Conservation (phyloP, 164 flowering plant genomes). For the Platanus orientalis region DNA sequence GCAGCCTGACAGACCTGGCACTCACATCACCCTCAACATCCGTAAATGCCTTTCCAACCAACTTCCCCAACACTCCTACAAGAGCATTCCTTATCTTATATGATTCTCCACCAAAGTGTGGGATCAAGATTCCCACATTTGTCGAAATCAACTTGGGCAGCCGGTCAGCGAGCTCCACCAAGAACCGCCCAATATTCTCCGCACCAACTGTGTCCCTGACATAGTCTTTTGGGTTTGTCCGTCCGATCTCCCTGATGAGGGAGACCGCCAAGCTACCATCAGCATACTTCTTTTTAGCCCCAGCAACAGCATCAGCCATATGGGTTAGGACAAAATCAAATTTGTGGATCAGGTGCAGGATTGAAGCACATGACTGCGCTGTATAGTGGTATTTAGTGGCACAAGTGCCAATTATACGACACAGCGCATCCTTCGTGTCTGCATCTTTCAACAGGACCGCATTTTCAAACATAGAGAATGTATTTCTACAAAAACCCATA, state of each 20-base stretch:
- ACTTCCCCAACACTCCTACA: slow-evolving; percentile 83
- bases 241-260: slow-evolving; percentile 84
- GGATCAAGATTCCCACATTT: slow-evolving; percentile 75
- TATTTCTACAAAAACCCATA: slow-evolving; percentile 45
- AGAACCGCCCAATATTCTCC: slow-evolving; percentile 87
- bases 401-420: slow-evolving; percentile 84
- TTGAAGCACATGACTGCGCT: slow-evolving; percentile 82
- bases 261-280: slow-evolving; percentile 79
- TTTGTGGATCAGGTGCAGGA: slow-evolving; percentile 80
- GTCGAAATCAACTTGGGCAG: slow-evolving; percentile 77
- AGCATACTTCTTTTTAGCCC: slow-evolving; percentile 73
- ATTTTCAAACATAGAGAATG: slow-evolving; percentile 75
- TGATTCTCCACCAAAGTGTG: slow-evolving; percentile 98
- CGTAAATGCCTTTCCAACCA: slow-evolving; percentile 74
- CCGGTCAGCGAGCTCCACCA: slow-evolving; percentile 86
- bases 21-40: slow-evolving; percentile 81
- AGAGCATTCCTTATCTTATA: slow-evolving; percentile 96
- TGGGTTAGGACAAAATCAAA: slow-evolving; percentile 62
- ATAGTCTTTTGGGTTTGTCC: slow-evolving; percentile 78
- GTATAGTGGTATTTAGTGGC: slow-evolving; percentile 78
- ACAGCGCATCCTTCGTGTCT: slow-evolving; percentile 75
- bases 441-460: slow-evolving; percentile 54
- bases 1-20: slow-evolving; percentile 67
- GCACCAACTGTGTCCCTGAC: slow-evolving; percentile 87
- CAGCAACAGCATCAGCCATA: slow-evolving; percentile 77